Base-by-base conservation (phyloP, 75 land plant genomes). In the Selaginella moellendorffii region DNA sequence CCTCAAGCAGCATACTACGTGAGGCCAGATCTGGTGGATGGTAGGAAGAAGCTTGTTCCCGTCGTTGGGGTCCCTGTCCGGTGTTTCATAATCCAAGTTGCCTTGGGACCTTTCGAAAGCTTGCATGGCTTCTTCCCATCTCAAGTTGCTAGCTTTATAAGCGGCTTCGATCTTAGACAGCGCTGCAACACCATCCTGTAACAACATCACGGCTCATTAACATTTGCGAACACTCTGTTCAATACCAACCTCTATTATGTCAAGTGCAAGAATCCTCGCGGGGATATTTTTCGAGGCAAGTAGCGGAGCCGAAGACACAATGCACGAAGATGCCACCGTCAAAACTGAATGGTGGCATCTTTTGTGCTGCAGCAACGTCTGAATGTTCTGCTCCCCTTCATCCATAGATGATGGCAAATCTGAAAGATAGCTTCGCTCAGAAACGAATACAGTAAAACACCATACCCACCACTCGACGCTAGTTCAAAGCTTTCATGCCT, bases 11-110 rank as follows among this genome's bases (percentile, higher is more conserved):
- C 65, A 30, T 26, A 66, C 73, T 20, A 75, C 20, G 31, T 75
- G 69, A 31, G 73, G 77, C 77, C 77, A 75, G 29, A 75, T 53
- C 24, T 56, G 68, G 29, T 75, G 31, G 73, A 75, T 75, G 19
- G 63, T 65, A 63, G 77, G 77, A 21, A 75, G 72, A n/a, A 75
- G 64, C 30, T 64, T 66, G 27, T 73, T 28, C 27, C 28, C 31
- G 28, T 65, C 69, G 5, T 23, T 18, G 14, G 46, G 14, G 14
- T 5, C 10, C 46, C 14, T 14, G 46, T 5, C 10, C 5, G 18
- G 31, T 71, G 52, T 36, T 22, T 27, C 68, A 26, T 65, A 67
- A 30, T 69, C 66, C 30, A 5, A 5, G 46, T 36, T 14, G 5
- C 46, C 46, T 36, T 22, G 18, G 60, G 56, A 64, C 67, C 22